A percentile compares a stretch with the other conserved stretches of the same genome.
phyloP scores from a whole-genome alignment of 2,329 filamentous ascomycete species.

The Alternaria sp. region DNA sequence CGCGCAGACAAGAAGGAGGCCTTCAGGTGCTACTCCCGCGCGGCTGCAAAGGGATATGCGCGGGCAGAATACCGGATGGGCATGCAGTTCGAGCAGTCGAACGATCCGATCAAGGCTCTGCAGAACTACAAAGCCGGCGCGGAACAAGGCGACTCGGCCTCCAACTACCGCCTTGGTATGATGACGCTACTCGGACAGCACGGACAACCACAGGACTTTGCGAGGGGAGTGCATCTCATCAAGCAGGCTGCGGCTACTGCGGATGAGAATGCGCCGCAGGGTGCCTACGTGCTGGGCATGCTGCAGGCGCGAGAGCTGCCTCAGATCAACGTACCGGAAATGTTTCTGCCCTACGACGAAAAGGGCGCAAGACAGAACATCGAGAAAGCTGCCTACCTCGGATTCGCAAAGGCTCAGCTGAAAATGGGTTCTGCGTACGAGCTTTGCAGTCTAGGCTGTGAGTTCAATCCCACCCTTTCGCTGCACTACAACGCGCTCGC shows the following conservation, averaged over 20 bases:
- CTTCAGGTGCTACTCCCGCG: conserved; percentile 81
- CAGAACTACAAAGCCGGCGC: conserved; percentile 88
- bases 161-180: conserved; percentile 89
- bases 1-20: conserved; percentile 94
- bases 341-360: conserved; percentile 73
- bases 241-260: conserved; percentile 81
- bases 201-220: conserved; percentile 82
- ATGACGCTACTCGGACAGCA: conserved; percentile 96
- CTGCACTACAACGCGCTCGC: conserved; percentile 96
- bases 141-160: conserved; percentile 82
- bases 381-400: conserved; percentile 93
- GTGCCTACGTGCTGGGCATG: conserved; percentile 95
- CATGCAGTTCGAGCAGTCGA: conserved; percentile 96
- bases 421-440: conserved; percentile 98
- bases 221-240: conserved; percentile 80
- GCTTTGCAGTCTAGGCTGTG: conserved; percentile 88
- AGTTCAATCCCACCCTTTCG: conserved; percentile 91
- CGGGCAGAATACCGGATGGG: conserved; percentile 95
- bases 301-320: conserved; percentile 87
- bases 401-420: conserved; percentile 93
- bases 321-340: conserved; percentile 82
- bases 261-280: conserved; percentile 96
- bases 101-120: conserved; percentile 88
- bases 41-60: conserved; percentile 84
- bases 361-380: conserved; percentile 82